Percentiles rank a stretch among this genome's conserved stretches.
Conservation (phyloP, 495 filamentous ascomycete genomes). For the Podospora pseudocomata region DNA sequence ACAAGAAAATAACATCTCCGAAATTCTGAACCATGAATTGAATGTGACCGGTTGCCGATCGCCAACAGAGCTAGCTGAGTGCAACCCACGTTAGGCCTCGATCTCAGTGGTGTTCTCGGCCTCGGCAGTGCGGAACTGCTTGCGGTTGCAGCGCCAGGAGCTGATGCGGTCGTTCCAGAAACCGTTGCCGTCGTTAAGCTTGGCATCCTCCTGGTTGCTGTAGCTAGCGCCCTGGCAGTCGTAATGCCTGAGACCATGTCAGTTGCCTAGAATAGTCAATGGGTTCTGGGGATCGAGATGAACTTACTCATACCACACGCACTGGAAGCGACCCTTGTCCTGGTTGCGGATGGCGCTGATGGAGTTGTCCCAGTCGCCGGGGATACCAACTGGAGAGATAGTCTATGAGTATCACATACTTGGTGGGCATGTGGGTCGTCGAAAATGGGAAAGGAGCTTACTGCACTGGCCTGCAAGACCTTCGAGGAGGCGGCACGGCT, state of each 20-base stretch:
- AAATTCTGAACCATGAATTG: no score
- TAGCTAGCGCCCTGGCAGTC: background rate
- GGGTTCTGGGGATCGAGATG: no score
- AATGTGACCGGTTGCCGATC: no score
- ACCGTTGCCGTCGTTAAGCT: background rate
- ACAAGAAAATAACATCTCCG: no score
- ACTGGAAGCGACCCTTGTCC: background rate
- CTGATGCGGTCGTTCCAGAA: slow-evolving; percentile 1
- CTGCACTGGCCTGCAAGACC: no score
- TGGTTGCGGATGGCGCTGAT: background rate
- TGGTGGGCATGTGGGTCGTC: no score
- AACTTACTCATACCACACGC: slow-evolving; percentile 1
- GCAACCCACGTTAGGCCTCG: no score
- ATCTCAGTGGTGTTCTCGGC: no score
- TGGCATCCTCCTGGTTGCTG: slow-evolving; percentile 1
- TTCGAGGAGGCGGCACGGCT: no score
- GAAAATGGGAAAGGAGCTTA: no score
- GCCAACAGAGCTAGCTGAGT: no score
- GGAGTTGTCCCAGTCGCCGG: background rate
- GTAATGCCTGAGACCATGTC: background rate
- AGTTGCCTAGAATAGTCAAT: background rate
- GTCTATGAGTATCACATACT: no score
- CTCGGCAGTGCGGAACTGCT: background rate
- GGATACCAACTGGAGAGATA: background rate
- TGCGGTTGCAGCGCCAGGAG: background rate